Conservation (phyloP, 768 basidiomycete genomes). For the Macrolepiota albuminosa region DNA sequence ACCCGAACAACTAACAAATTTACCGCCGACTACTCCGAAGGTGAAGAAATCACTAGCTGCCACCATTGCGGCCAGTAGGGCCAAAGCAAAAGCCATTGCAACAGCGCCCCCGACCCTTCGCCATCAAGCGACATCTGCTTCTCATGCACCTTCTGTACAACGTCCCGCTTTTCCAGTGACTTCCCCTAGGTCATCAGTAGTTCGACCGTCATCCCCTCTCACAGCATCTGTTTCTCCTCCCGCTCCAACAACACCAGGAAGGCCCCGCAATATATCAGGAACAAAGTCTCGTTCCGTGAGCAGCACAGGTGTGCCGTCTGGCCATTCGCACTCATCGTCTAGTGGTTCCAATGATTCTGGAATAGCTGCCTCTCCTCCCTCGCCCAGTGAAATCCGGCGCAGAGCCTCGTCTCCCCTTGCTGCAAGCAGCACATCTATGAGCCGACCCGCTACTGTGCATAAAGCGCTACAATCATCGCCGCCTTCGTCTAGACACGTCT, state of each 20-base stretch:
- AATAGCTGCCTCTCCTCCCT: conserved; percentile 36
- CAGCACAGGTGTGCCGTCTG: conserved; percentile 21
- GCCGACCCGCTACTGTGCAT: conserved; percentile 30
- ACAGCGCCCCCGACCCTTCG: conserved; percentile 74
- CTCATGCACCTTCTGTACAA: conserved; percentile 49
- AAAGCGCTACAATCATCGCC: conserved; percentile 36
- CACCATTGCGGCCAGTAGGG: conserved; percentile 85
- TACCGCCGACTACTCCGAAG: conserved; percentile 49
- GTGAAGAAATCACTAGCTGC: conserved; percentile 79
- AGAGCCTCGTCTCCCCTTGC: conserved; percentile 50
- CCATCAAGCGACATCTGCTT: conserved; percentile 76
- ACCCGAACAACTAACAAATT: conserved; percentile 35
- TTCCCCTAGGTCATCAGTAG: conserved; percentile 29
- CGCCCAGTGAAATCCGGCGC: conserved; percentile 34
- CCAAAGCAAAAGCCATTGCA: conserved; percentile 81
- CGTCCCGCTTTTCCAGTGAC: conserved; percentile 39
- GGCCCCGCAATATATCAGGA: conserved; percentile 27
- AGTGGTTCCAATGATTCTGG: conserved; percentile 29
- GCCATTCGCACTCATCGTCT: conserved; percentile 38
- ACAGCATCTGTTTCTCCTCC: conserved; percentile 45
- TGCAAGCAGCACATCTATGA: conserved; percentile 23
- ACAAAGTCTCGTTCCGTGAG: conserved; percentile 41
- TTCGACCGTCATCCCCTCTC: conserved; percentile 45
- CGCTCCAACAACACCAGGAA: conserved; percentile 36
- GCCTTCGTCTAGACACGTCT: conserved; percentile 23